phyloP scores from a whole-genome alignment of 352 stramenopile species.

The Phytophthora kernoviae region DNA sequence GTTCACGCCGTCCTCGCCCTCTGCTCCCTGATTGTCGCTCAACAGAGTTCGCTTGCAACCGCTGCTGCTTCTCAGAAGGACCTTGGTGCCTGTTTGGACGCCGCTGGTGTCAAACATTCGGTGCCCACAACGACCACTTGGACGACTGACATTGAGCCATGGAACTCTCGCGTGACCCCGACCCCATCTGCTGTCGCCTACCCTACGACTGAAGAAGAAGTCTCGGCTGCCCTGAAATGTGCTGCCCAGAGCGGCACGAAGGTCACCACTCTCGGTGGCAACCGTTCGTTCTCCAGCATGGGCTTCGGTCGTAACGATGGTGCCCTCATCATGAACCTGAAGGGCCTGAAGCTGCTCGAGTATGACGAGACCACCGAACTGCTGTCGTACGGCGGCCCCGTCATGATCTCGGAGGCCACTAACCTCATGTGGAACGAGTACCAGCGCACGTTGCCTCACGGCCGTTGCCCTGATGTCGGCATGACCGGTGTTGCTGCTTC shows the following conservation, averaged over 20 bases:
- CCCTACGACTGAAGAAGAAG: constrained; percentile 19
- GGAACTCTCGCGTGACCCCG: constrained; percentile 32
- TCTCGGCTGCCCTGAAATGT: constrained; percentile 16
- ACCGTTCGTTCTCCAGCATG: constrained; percentile 34
- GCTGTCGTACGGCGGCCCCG: constrained; percentile 31
- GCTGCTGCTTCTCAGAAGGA: constrained; percentile 4
- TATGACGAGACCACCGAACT: constrained; percentile 20
- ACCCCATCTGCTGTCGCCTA: constrained; percentile 12
- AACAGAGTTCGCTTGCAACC: constrained; percentile 12
- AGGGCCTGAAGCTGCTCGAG: constrained; percentile 23
- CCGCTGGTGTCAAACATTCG: constrained; percentile 22
- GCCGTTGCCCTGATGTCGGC: constrained; percentile 30
- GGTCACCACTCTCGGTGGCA: constrained; percentile 23
- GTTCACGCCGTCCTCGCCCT: constrained; percentile 26
- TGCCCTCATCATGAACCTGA: constrained; percentile 32
- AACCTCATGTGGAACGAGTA: constrained; percentile 24
- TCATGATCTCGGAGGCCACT: constrained; percentile 32
- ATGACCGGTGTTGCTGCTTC: constrained; percentile 32
- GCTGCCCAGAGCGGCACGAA: constrained; percentile 24
- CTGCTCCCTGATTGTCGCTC: constrained; percentile 29
- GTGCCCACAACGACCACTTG: constrained; percentile 28
- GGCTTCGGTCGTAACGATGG: constrained; percentile 30
- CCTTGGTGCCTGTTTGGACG: constrained; percentile 6
- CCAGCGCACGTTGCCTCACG: constrained; percentile 25
- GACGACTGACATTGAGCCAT: constrained; percentile 26